Evolutionary conservation across 1,284 basidiomycete species (phyloP).

Genomic region (Grifola frondosa): DNA sequence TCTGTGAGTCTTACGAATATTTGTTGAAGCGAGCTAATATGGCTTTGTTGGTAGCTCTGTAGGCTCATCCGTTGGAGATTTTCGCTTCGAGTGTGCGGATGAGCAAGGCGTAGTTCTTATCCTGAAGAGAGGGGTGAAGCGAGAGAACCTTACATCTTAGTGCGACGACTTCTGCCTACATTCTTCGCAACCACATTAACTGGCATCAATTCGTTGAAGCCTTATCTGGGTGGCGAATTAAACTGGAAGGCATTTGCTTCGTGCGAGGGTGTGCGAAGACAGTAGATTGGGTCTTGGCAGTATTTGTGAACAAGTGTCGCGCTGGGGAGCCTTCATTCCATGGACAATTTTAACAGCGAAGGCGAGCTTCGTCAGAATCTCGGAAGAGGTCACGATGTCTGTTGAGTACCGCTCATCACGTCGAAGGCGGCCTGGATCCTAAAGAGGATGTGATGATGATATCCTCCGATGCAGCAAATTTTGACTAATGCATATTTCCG

Average conservation of each 20-base stretch:
- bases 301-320: constrained; percentile 12
- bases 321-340: constrained; percentile 14
- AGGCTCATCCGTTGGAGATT: background rate
- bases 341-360: constrained; percentile 6
- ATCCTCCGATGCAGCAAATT: no score
- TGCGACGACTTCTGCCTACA: no score
- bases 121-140: constrained; percentile 12
- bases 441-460: no score
- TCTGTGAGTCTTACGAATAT: constrained; percentile 1
- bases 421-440: background rate
- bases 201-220: constrained; percentile 21
- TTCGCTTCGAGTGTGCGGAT: constrained; percentile 18
- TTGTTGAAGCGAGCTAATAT: background rate
- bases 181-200: constrained; percentile 15
- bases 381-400: constrained; percentile 2
- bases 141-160: constrained; percentile 11
- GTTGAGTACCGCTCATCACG: constrained; percentile 5
- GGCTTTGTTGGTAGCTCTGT: background rate
- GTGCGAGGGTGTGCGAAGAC: constrained; percentile 23
- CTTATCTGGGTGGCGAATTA: constrained; percentile 10
- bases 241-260: constrained; percentile 19
- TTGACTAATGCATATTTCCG: constrained; percentile 10
- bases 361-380: constrained; percentile 9
- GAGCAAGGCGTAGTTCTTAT: constrained; percentile 22
- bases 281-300: constrained; percentile 22